Conservation (phyloP, 805 yeast genomes). For the Maudiozyma barnettii region DNA sequence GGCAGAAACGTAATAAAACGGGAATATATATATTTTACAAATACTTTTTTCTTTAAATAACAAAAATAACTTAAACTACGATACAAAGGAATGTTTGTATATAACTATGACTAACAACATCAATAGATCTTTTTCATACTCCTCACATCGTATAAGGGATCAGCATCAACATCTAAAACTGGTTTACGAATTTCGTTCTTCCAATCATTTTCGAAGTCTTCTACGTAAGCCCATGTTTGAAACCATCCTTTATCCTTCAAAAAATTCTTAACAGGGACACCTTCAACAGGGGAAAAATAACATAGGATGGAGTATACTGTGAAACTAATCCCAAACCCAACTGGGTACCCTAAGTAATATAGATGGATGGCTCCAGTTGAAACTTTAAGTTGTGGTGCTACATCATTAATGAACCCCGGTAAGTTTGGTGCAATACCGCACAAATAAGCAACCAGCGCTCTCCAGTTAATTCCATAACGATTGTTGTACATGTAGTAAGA, state of each 20-base stretch:
- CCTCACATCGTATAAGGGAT: background rate
- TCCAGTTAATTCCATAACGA: conserved; percentile 58
- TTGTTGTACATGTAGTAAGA: conserved; percentile 44
- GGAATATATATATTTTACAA: background rate
- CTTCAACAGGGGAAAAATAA: conserved; percentile 44
- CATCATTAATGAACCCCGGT: conserved; percentile 38
- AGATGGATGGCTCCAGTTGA: conserved; percentile 67
- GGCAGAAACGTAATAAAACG: background rate
- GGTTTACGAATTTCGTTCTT: conserved; percentile 4
- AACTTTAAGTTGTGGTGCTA: conserved; percentile 47
- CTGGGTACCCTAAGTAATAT: conserved; percentile 68
- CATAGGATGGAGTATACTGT: conserved; percentile 45
- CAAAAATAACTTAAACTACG: background rate
- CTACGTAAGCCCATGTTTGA: conserved; percentile 54
- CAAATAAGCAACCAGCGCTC: conserved; percentile 61
- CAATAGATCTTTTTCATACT: background rate
- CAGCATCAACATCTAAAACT: background rate
- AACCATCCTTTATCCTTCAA: conserved; percentile 48
- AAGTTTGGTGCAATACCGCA: conserved; percentile 32
- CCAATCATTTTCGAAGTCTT: conserved; percentile 43
- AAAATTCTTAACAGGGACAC: conserved; percentile 31
- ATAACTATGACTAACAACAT: background rate
- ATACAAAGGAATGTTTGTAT: background rate
- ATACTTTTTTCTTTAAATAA: background rate
- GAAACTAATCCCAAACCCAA: conserved; percentile 57